Evolutionary conservation across 768 basidiomycete species (phyloP).

Genomic region (Auriculariales sp.): DNA sequence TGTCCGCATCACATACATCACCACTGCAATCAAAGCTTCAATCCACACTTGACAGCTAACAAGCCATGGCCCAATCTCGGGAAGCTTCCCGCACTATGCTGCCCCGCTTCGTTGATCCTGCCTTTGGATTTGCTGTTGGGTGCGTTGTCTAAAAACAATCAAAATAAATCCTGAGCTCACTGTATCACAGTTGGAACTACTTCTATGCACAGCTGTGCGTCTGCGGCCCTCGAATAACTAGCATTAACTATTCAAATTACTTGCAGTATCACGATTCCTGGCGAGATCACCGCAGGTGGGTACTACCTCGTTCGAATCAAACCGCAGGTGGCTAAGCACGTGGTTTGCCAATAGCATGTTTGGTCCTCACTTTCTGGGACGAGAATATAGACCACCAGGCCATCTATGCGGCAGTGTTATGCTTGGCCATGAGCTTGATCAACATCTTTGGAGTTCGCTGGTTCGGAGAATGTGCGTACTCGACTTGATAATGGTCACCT

Average conservation of each 20-base stretch:
- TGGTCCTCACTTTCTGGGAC: slow-evolving; percentile 13
- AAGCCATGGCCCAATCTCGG: slow-evolving; percentile 39
- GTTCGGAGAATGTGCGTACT: slow-evolving; percentile 47
- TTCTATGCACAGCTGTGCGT: slow-evolving; percentile 33
- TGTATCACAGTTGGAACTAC: slow-evolving; percentile 17
- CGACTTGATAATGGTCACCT: too few species aligned
- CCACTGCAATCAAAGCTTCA: too few species aligned
- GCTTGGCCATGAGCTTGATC: slow-evolving; percentile 40
- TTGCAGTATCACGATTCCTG: too few species aligned
- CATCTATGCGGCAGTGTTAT: slow-evolving; percentile 45
- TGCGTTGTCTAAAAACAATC: slow-evolving; percentile 5
- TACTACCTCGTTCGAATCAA: too few species aligned
- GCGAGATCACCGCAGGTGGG: too few species aligned
- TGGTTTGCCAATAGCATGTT: too few species aligned
- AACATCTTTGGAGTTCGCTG: slow-evolving; percentile 61
- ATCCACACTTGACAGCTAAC: not conserved
- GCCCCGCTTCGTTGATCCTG: slow-evolving; percentile 44
- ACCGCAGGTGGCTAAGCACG: too few species aligned
- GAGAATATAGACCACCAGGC: slow-evolving; percentile 25
- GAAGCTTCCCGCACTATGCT: slow-evolving; percentile 62
- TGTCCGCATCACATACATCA: too few species aligned
- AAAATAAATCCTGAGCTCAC: slow-evolving; percentile 31
- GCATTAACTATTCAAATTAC: too few species aligned
- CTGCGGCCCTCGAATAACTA: too few species aligned
- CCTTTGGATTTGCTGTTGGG: slow-evolving; percentile 42